These are phyloP conservation scores for Jaenimonas drosophilae DNA, from an alignment of 208 protist species.

Conservation along the genomic window DNA sequence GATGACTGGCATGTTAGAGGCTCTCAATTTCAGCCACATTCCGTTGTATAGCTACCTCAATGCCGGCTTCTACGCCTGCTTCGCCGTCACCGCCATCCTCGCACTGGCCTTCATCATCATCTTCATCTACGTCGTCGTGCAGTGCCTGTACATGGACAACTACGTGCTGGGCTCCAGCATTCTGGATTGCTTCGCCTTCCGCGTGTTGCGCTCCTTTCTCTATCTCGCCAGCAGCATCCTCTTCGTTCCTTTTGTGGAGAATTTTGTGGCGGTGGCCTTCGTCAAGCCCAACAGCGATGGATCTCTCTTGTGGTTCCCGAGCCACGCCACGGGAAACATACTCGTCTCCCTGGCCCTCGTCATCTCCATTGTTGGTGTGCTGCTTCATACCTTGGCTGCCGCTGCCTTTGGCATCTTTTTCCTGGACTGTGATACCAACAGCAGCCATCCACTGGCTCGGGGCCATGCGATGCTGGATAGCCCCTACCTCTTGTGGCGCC, in stretches of 20 bases:
- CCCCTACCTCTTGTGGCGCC: constrained; percentile 4
- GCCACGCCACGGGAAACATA: background rate
- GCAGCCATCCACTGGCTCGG: constrained; percentile 1
- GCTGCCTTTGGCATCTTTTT: background rate
- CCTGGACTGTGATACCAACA: background rate
- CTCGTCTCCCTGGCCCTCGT: background rate
- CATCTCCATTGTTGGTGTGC: constrained; percentile 5
- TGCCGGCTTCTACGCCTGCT: background rate
- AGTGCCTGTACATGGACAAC: background rate
- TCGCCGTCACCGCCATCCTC: constrained; percentile 4
- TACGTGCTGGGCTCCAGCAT: background rate
- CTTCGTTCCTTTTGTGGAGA: constrained; percentile 11
- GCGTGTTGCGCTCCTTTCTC: background rate
- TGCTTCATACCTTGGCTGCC: background rate
- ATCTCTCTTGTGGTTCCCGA: constrained; percentile 5
- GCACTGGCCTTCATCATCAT: constrained; percentile 1
- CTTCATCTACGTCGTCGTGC: constrained; percentile 1
- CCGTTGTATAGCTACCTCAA: constrained; percentile 8
- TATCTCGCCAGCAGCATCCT: constrained; percentile 3
- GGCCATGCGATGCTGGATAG: constrained; percentile 5
- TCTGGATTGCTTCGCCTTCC: background rate
- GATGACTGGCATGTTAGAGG: constrained; percentile 2
- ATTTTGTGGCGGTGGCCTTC: constrained; percentile 7
- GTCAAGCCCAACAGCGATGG: background rate
- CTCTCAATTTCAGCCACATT: constrained; percentile 11